Base-by-base conservation (phyloP, 2,329 filamentous ascomycete species). In the Zymoseptoria brevis region DNA sequence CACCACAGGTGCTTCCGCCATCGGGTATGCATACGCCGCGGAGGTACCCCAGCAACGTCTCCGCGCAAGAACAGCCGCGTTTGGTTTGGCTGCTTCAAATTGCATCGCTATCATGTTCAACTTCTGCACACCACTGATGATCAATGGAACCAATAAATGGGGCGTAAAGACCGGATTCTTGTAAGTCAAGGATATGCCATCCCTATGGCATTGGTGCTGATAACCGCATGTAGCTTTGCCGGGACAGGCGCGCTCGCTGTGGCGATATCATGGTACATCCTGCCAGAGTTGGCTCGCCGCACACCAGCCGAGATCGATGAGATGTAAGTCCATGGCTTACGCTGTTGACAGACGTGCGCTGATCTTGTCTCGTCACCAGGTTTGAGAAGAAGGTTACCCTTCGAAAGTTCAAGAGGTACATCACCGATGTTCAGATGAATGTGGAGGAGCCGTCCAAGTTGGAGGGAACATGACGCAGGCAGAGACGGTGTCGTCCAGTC, bases 161-260 rank as follows among this genome's bases (percentile, higher is more conserved):
- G 75, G 76, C 5, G 73, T 77, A 1, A 77, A 75, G 61, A 78
- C 76, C 0, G 76, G 75, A 0, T 78, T 77, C 55, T 78, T 78
- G 76, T 75, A 58, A 57, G 72, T 68, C 22, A 30, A 21, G 7
- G 13, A 19, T 45, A n/a, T 53, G 30, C 11, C 21, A 16, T 51
- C 30, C 3, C 7, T 6, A n/a, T 51, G n/a, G 50, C 50, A 19
- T 51, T 19, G 11, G 13, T 19, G 49, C n/a, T 19, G n/a, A 50
- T 16, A 11, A 8, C 19, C 50, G 19, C 4, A 6, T 45, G 11
- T 48, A 73, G 72, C 60, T 75, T 75, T 54, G 73, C 72, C 4
- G 72, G 63, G 2, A 71, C 71, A 6, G 74, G 74, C 7, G 58
- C 66, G 0, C 56, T 74, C 2, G 65, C 72, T 0, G 67, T 70